Conservation (phyloP, 257 asterid genomes). For the Ligustrum vulgare region DNA sequence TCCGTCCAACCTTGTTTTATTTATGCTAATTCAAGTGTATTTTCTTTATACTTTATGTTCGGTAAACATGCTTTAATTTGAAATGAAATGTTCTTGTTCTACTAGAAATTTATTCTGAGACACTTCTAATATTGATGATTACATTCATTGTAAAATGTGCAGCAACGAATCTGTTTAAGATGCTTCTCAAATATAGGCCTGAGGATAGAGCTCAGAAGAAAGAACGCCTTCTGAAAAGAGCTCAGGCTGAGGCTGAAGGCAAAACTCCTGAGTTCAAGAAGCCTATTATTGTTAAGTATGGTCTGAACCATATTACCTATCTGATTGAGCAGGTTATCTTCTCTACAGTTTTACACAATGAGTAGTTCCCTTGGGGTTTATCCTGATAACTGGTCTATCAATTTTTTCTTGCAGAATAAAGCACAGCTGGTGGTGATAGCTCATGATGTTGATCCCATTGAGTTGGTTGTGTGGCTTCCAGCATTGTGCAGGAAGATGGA, state of each 20-base stretch:
- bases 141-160: background rate
- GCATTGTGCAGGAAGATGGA: background rate
- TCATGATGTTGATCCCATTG: background rate
- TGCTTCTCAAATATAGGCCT: background rate
- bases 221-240: conserved; percentile 6
- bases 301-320: conserved; percentile 5
- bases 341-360: background rate
- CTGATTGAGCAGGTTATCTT: background rate
- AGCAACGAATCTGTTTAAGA: background rate
- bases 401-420: background rate
- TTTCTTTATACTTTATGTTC: too few species aligned
- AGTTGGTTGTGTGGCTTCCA: background rate
- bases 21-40: background rate
- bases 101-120: background rate
- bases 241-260: conserved; percentile 8
- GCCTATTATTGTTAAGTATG: conserved; percentile 3
- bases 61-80: background rate
- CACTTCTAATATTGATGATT: background rate
- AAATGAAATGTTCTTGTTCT: background rate
- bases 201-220: background rate
- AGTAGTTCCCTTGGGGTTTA: background rate
- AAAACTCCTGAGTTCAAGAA: background rate
- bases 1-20: background rate
- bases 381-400: background rate
- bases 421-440: conserved; percentile 1